Conservation (phyloP, 176 grass and related monocot species). For the Hyparrhenia diplandra region DNA sequence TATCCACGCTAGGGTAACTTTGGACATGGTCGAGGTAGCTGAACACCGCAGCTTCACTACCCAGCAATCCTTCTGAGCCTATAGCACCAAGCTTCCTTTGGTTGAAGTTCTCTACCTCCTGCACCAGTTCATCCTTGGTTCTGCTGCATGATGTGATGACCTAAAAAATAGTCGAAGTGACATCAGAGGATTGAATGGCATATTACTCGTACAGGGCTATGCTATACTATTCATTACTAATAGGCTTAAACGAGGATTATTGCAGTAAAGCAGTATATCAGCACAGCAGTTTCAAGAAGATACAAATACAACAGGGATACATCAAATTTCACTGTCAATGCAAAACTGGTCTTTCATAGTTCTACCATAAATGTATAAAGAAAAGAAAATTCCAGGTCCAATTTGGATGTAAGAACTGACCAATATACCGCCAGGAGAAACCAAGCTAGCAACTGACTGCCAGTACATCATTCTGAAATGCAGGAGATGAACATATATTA, state of each 20-base stretch:
- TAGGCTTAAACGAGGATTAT: background rate
- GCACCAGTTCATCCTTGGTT: constrained; percentile 78
- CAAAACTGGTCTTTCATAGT: background rate
- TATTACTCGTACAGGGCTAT: background rate
- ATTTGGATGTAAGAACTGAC: constrained; percentile 44
- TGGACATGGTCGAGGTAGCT: constrained; percentile 74
- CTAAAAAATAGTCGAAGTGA: constrained; percentile 19
- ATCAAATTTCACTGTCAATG: background rate
- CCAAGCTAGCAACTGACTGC: constrained; percentile 73
- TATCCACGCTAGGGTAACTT: constrained; percentile 61
- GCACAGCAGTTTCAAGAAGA: background rate
- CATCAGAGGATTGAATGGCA: background rate
- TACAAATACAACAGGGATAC: background rate
- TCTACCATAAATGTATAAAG: background rate
- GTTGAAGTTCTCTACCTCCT: constrained; percentile 76
- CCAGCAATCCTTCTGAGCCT: background rate
- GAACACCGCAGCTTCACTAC: constrained; percentile 44
- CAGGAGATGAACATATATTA: constrained; percentile 16
- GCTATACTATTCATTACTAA: background rate
- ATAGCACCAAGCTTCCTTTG: constrained; percentile 42
- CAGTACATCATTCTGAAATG: constrained; percentile 94
- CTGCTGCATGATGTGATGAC: constrained; percentile 82
- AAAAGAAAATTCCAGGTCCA: background rate
- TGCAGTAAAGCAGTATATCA: background rate
- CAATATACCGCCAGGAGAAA: constrained; percentile 79